phyloP scores from a whole-genome alignment of 345 rosid genomes.

The Heritiera fomes region DNA sequence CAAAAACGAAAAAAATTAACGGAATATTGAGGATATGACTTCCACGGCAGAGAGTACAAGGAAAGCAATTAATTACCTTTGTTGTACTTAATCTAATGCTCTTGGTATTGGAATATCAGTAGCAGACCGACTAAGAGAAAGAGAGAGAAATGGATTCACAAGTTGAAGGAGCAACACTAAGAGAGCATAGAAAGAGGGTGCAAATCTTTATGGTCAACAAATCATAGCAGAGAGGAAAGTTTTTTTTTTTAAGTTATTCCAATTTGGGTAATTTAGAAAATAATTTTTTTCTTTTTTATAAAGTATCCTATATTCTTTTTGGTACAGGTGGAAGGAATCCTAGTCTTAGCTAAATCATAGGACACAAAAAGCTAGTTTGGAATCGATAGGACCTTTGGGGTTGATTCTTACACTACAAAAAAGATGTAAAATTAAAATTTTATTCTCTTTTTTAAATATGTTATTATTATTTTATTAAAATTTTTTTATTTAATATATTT shows the following conservation, averaged over 20 bases:
- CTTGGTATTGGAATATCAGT: not conserved
- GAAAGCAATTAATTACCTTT: not conserved
- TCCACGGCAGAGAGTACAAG: not conserved
- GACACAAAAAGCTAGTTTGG: too few species aligned
- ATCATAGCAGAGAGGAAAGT: not conserved
- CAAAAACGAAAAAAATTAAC: too few species aligned
- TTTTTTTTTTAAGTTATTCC: not conserved
- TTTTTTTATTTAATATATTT: too few species aligned
- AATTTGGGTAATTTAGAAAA: not conserved
- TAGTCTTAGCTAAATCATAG: too few species aligned
- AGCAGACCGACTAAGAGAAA: not conserved
- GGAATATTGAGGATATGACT: not conserved
- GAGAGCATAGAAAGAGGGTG: not conserved
- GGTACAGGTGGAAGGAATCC: too few species aligned
- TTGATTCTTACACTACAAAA: too few species aligned
- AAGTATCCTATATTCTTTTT: too few species aligned
- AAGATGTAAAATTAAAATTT: not conserved
- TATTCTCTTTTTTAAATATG: not conserved
- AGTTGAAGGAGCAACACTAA: too few species aligned
- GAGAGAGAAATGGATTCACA: too few species aligned
- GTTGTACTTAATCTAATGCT: not conserved
- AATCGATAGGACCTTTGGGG: too few species aligned
- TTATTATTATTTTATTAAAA: too few species aligned
- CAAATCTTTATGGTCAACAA: not conserved
- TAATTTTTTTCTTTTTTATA: too few species aligned